phyloP scores from a whole-genome alignment of 495 filamentous ascomycete species.

The Aspergillus steynii region DNA sequence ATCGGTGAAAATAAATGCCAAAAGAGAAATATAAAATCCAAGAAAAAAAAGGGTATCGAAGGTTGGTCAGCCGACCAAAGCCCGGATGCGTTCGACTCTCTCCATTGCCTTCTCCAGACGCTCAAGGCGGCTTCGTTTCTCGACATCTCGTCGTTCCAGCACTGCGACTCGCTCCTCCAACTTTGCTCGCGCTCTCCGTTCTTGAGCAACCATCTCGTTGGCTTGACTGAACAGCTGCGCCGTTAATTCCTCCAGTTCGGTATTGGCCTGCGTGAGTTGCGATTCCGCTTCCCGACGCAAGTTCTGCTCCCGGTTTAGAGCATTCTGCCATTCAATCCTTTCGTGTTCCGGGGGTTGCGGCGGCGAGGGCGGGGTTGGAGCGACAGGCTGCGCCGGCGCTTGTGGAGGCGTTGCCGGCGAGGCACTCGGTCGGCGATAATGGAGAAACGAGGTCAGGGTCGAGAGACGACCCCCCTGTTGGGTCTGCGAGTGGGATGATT shows the following conservation, averaged over 20 bases:
- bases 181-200: slow-evolving; percentile 75
- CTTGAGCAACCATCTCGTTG: slow-evolving; percentile 95
- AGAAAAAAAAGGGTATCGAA: slow-evolving; percentile 5
- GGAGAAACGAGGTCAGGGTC: slow-evolving; percentile 67
- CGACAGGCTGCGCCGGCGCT: slow-evolving; percentile 30
- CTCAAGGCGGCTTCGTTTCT: slow-evolving; percentile 71
- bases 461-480: slow-evolving; percentile 44
- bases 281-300: slow-evolving; percentile 75
- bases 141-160: slow-evolving; percentile 67
- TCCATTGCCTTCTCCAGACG: slow-evolving; percentile 76
- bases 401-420: slow-evolving; percentile 36
- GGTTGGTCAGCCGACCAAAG: slow-evolving; percentile 56
- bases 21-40: slow-evolving; percentile 1
- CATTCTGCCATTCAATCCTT: slow-evolving; percentile 64
- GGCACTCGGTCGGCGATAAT: slow-evolving; percentile 55
- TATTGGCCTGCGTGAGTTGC: slow-evolving; percentile 65
- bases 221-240: slow-evolving; percentile 87
- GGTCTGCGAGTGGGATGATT: slow-evolving; percentile 26
- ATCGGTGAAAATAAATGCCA: background rate
- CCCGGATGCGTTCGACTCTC: slow-evolving; percentile 71
- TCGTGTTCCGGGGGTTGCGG: slow-evolving; percentile 30
- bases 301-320: slow-evolving; percentile 67
- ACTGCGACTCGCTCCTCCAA: slow-evolving; percentile 74
- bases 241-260: slow-evolving; percentile 87
- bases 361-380: slow-evolving; percentile 28